Evolutionary conservation across 352 stramenopile species (phyloP), one percentile per base, ranked within the genome.

Genomic region (Pythium rishiriense): DNA sequence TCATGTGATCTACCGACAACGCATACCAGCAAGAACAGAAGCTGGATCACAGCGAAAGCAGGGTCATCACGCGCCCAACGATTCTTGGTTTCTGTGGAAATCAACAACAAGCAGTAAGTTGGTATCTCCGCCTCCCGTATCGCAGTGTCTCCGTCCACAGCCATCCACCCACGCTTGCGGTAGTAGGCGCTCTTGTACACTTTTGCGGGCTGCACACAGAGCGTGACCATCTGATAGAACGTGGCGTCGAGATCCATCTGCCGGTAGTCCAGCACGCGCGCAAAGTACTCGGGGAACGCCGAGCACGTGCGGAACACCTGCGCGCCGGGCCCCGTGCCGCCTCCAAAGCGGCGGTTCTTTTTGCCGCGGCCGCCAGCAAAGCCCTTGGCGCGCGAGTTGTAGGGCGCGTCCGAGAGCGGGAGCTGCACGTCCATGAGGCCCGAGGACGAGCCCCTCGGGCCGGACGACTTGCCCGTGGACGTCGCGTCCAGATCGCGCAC

Each of bases 21-120:
- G 54, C 64, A 26, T 49, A 87, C 79, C 21, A 91, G 68, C 6
- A 99, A 68, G 71, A 99, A 98, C 24, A 94, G 65, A 42, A 96
- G 76, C 74, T 99, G 94, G 43, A 99, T 89, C 39, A 98, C 94
- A 6, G 91, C 90, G 82, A 99, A 99, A 5, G 96, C 97, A 8
- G 94, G 94, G 69, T 98, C 94, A 69, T 99, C 97, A 50, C 97
- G 76, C 19, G 97, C 97, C 97, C 97, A 99, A 49, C 98, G 97
- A 73, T 99, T 99, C 81, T 99, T 99, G 28, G 97, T 99, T 75
- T 99, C 76, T 85, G 62, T 15, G 25, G 46, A 68, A 42, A 41
- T 26, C 4, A 6, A 11, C 19, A 28, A 47, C 2, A 26, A n/a
- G n/a, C 9, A n/a, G 37, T n/a, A 4, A 2, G 14, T 43, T 2